phyloP scores from a whole-genome alignment of 2,329 filamentous ascomycete genomes.

The Colletotrichum coccodes region DNA sequence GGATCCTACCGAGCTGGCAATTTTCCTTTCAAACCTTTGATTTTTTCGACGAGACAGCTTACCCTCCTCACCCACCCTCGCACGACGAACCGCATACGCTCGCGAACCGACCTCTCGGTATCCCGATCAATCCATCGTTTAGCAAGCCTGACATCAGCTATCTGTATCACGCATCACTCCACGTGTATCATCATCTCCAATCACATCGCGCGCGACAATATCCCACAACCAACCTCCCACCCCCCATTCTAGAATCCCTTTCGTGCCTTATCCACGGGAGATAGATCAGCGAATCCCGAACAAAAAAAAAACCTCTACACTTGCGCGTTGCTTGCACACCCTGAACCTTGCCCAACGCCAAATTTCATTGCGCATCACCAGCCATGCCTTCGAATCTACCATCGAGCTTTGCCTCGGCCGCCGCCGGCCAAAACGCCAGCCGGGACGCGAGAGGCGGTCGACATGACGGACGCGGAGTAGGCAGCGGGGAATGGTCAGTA shows the following conservation, averaged over 20 bases:
- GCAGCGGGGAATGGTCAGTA: slow-evolving; percentile 79
- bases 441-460: slow-evolving; percentile 69
- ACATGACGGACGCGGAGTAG: slow-evolving; percentile 64
- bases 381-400: slow-evolving; percentile 79
- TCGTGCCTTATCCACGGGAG: slow-evolving; percentile 31
- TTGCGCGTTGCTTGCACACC: slow-evolving; percentile 23
- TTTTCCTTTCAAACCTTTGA: slow-evolving; percentile 36
- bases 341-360: slow-evolving; percentile 5
- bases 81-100: slow-evolving; percentile 29
- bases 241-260: slow-evolving; percentile 14
- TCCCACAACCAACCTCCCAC: slow-evolving; percentile 4
- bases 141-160: slow-evolving; percentile 34
- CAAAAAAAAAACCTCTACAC: slow-evolving; percentile 8
- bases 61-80: slow-evolving; percentile 32
- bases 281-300: slow-evolving; percentile 27
- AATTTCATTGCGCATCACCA: slow-evolving; percentile 33
- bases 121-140: slow-evolving; percentile 35
- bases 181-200: slow-evolving; percentile 25
- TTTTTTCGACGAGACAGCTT: slow-evolving; percentile 36
- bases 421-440: slow-evolving; percentile 77
- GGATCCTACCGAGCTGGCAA: slow-evolving; percentile 35
- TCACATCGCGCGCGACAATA: slow-evolving; percentile 22
- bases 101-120: slow-evolving; percentile 27
- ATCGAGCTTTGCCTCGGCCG: slow-evolving; percentile 86
- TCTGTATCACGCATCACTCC: slow-evolving; percentile 27